Conservation (phyloP, 208 protist genomes). For the Wallacemonas collosoma region DNA sequence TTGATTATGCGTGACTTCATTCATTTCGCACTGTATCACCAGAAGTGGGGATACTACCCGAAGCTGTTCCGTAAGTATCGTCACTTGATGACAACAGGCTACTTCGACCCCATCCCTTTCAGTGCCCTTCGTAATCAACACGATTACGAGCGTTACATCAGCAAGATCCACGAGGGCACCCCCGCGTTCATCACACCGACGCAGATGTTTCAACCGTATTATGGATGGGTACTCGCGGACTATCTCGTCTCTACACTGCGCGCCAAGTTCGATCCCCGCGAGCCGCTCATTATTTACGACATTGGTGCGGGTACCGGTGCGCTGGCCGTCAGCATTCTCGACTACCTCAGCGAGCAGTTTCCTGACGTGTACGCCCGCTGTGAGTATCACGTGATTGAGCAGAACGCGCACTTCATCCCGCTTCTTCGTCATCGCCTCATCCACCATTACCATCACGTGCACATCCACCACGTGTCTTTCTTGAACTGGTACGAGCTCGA, state of each 20-base stretch:
- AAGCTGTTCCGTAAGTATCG: conserved; percentile 88
- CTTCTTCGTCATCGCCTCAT: conserved; percentile 72
- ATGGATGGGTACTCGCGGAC: conserved; percentile 86
- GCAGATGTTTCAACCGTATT: conserved; percentile 88
- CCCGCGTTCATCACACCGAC: conserved; percentile 77
- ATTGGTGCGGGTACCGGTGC: conserved; percentile 86
- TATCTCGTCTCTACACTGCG: conserved; percentile 82
- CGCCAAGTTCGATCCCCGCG: conserved; percentile 82
- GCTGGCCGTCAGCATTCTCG: conserved; percentile 68
- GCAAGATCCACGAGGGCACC: conserved; percentile 76
- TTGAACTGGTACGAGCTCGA: conserved; percentile 83
- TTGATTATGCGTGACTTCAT: conserved; percentile 90
- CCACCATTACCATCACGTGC: conserved; percentile 82
- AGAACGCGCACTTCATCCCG: conserved; percentile 72
- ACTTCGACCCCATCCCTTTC: conserved; percentile 88
- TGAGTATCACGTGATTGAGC: conserved; percentile 88
- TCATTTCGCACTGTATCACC: conserved; percentile 85
- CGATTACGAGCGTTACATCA: conserved; percentile 80
- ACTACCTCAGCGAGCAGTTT: conserved; percentile 88
- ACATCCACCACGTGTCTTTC: conserved; percentile 76
- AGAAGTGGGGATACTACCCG: conserved; percentile 90
- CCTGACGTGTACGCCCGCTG: conserved; percentile 69
- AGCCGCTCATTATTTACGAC: conserved; percentile 90
- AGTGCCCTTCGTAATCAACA: conserved; percentile 75
- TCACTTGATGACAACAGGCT: conserved; percentile 81